Base-by-base conservation (phyloP, 108 stramenopile genomes). In the Skeletonema costatum region DNA sequence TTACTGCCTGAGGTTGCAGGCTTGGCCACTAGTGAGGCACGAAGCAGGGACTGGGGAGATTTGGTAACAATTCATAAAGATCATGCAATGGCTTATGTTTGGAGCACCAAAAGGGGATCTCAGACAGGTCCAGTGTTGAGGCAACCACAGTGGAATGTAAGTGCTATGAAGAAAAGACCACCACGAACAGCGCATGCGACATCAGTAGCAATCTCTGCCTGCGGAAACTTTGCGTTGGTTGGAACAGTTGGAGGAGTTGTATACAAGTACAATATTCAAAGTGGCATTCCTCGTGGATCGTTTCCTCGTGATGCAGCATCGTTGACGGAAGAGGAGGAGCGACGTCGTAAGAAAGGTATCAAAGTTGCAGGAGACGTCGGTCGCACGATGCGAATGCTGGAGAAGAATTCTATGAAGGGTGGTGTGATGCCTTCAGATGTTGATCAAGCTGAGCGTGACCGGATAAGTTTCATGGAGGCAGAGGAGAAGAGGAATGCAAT, bases 231-330 rank as follows among this genome's bases (percentile, higher is more conserved):
- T 79, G 96, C 92, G 3, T 68, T 98, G 13, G 97, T 99, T 31
- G 99, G 98, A 44, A 97, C 96, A n/a, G 67, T 85, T 53, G 96
- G 94, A 17, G 99, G 99, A 64, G 75, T 76, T 19, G 86, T 99
- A 8, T 97, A 94, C 89, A 92, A 92, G 82, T 99, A 98, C 86
- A 98, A 98, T 75, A 74, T 98, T 32, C 98, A 99, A 75, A 94
- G 90, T 75, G 98, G 97, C 19, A 83, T 86, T 21, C 83, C 93
- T 4, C 86, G 97, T 2, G 97, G 97, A n/a, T 79, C 87, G 9
- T 98, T 80, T 70, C 97, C 97, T 3, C 68, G 74, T n/a, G 71
- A 84, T 66, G 71, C 75, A 39, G 56, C 71, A 11, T 39, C 60
- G 29, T 59, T 58, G 29, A 74, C 72, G 13, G 68, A 56, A 19